These are phyloP conservation scores for Sugiyamaella mastotermitis DNA, from an alignment of 805 yeast species.

Conservation along the genomic window DNA sequence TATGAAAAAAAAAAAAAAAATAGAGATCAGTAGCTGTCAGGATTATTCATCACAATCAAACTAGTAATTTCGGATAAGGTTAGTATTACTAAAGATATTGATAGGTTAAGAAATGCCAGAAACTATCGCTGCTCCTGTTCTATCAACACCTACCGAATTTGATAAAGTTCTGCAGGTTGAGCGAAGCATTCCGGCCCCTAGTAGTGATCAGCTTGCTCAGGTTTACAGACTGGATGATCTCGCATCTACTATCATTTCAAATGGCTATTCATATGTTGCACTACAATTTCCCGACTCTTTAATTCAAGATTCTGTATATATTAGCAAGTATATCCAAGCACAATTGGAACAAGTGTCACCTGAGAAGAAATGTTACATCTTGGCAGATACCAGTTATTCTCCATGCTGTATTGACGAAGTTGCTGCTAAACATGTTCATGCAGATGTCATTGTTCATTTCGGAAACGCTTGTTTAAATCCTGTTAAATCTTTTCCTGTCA, in stretches of 20 bases:
- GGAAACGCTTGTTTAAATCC: slow-evolving; percentile 93
- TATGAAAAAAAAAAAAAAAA: too few relatives aligned
- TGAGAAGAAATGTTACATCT: slow-evolving; percentile 50
- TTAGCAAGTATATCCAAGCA: slow-evolving; percentile 25
- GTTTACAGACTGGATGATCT: slow-evolving; percentile 54
- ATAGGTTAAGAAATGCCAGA: too few relatives aligned
- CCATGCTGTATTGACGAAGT: slow-evolving; percentile 96
- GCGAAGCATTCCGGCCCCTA: slow-evolving; percentile 22
- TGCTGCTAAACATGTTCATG: slow-evolving; percentile 87
- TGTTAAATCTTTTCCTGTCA: slow-evolving; percentile 63
- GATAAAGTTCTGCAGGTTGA: slow-evolving; percentile 35
- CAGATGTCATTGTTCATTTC: slow-evolving; percentile 83
- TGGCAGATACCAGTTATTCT: slow-evolving; percentile 95
- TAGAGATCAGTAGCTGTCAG: too few relatives aligned
- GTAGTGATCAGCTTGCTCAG: slow-evolving; percentile 32
- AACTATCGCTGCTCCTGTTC: slow-evolving; percentile 51
- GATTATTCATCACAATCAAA: too few relatives aligned
- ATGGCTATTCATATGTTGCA: slow-evolving; percentile 51
- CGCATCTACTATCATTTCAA: slow-evolving; percentile 33
- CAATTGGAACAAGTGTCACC: slow-evolving; percentile 1
- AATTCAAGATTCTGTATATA: slow-evolving; percentile 70
- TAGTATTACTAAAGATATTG: too few relatives aligned
- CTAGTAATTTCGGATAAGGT: too few relatives aligned
- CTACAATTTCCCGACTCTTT: slow-evolving; percentile 86
- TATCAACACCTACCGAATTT: slow-evolving; percentile 71